Conservation (phyloP, 192 early-diverging fungal species). For the Gryganskiella cystojenkinii region DNA sequence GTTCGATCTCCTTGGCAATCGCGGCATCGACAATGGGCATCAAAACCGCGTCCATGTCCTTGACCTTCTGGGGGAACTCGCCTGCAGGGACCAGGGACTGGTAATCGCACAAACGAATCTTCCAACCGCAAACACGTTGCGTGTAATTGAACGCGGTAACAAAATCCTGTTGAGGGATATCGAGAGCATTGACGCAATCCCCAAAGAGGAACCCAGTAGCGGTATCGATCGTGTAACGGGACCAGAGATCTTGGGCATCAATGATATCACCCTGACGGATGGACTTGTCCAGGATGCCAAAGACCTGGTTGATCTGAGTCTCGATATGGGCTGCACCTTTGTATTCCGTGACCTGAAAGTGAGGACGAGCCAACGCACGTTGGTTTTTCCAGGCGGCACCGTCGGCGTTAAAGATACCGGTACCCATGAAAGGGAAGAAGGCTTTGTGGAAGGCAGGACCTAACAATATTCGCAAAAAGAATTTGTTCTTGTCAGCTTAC, state of each 20-base stretch:
- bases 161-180: conserved; percentile 27
- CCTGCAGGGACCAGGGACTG: conserved; percentile 16
- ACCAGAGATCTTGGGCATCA: conserved; percentile 47
- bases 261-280: conserved; percentile 4
- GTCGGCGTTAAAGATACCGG: conserved; percentile 49
- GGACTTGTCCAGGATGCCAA: conserved; percentile 23
- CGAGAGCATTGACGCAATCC: conserved; percentile 41
- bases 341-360: conserved; percentile 50
- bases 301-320: conserved; percentile 47
- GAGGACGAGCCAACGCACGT: conserved; percentile 42
- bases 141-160: conserved; percentile 41
- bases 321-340: conserved; percentile 50
- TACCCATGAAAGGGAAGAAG: conserved; percentile 47
- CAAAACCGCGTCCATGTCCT: conserved; percentile 39
- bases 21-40: conserved; percentile 41
- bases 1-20: conserved; percentile 29
- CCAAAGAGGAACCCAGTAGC: conserved; percentile 43
- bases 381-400: conserved; percentile 52
- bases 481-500: background rate
- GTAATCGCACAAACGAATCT: conserved; percentile 29
- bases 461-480: background rate
- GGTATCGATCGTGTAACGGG: conserved; percentile 42
- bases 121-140: conserved; percentile 47
- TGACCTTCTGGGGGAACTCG: conserved; percentile 28
- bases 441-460: conserved; percentile 39